Percentiles rank a stretch among this genome's conserved stretches.
Evolutionary conservation across 306 rosid genomes (phyloP).

Genomic region (Mucuna pruriens): DNA sequence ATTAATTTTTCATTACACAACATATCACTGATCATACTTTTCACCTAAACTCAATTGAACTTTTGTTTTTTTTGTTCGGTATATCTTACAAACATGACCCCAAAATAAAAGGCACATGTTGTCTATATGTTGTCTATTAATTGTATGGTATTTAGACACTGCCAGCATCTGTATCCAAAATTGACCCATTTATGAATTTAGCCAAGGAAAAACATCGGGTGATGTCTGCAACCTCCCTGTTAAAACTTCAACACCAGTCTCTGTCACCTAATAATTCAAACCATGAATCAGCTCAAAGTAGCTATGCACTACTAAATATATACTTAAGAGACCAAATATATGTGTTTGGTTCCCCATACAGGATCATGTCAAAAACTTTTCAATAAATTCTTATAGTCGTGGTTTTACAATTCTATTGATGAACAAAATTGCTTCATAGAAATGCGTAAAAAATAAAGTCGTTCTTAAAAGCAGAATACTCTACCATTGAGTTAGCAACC

Average conservation of each 20-base stretch:
- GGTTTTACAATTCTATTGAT: no score
- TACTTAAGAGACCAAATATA: background rate
- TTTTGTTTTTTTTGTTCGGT: background rate
- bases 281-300: background rate
- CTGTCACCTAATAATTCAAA: conserved; percentile 68
- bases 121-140: background rate
- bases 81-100: conserved; percentile 40
- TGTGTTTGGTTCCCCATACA: no score
- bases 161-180: background rate
- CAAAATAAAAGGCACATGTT: no score
- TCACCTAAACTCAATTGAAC: background rate
- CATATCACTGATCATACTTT: background rate
- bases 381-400: no score
- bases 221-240: conserved; percentile 82
- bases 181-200: conserved; percentile 46
- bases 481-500: no score
- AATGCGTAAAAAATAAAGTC: no score
- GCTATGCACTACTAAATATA: background rate
- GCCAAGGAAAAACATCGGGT: conserved; percentile 84
- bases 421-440: no score
- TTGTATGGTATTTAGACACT: conserved; percentile 20
- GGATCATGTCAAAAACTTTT: no score
- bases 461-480: no score
- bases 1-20: no score
- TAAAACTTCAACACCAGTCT: conserved; percentile 92